Conservation (phyloP, 345 rosid species). For the Iberis pinnata region DNA sequence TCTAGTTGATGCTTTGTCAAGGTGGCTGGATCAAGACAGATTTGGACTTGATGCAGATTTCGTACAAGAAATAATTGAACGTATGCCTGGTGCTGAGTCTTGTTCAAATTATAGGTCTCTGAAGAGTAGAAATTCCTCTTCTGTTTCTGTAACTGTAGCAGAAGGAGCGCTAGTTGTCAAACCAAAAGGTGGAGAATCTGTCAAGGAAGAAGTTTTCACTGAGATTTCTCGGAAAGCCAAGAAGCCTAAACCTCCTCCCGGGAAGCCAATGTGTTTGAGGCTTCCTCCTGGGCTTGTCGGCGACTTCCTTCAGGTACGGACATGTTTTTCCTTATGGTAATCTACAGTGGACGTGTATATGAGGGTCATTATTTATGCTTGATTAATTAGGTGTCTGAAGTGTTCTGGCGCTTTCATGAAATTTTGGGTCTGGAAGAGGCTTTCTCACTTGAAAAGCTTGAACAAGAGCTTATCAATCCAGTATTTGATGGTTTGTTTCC, state of each 20-base stretch:
- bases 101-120: slow-evolving; percentile 61
- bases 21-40: slow-evolving; percentile 84
- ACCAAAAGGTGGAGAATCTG: slow-evolving; percentile 39
- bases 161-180: slow-evolving; percentile 53
- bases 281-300: slow-evolving; percentile 74
- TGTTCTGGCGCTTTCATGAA: slow-evolving; percentile 66
- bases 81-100: slow-evolving; percentile 58
- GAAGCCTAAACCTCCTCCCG: slow-evolving; percentile 55
- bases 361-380: slow-evolving; percentile 18
- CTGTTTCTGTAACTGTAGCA: slow-evolving; percentile 46
- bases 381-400: slow-evolving; percentile 66
- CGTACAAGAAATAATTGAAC: slow-evolving; percentile 82
- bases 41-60: slow-evolving; percentile 86
- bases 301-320: slow-evolving; percentile 78
- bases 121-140: slow-evolving; percentile 46
- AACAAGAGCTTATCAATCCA: slow-evolving; percentile 68
- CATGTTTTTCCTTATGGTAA: slow-evolving; percentile 13
- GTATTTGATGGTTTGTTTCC: slow-evolving; percentile 38
- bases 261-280: slow-evolving; percentile 57
- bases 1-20: slow-evolving; percentile 38
- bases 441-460: slow-evolving; percentile 49
- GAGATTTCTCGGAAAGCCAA: slow-evolving; percentile 42
- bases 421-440: slow-evolving; percentile 61
- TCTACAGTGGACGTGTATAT: slow-evolving; percentile 15
- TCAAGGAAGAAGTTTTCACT: slow-evolving; percentile 29